These are phyloP conservation scores for Calonectria pseudoreteaudii DNA, from an alignment of 2,329 filamentous ascomycete species.

Conservation along the genomic window DNA sequence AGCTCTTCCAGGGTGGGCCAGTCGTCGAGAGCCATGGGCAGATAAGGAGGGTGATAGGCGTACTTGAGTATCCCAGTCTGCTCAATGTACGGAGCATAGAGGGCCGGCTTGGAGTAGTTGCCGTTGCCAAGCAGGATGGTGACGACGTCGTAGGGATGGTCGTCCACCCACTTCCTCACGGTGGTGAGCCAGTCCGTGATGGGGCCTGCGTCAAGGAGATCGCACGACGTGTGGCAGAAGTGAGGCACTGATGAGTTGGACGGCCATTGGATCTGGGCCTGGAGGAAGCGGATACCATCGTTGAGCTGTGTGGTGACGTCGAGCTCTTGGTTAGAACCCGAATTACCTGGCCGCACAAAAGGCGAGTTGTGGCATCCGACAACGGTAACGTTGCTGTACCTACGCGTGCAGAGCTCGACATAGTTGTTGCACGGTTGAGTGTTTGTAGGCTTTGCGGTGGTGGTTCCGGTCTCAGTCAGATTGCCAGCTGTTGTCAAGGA, in stretches of 20 bases:
- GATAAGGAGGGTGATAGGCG: slow-evolving; percentile 77
- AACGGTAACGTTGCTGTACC: slow-evolving; percentile 85
- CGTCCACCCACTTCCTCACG: slow-evolving; percentile 78
- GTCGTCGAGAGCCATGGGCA: slow-evolving; percentile 77
- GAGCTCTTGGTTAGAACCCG: slow-evolving; percentile 80
- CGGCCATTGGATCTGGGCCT: slow-evolving; percentile 73
- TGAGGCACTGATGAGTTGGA: slow-evolving; percentile 65
- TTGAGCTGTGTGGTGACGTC: slow-evolving; percentile 78
- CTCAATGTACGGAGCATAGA: slow-evolving; percentile 78
- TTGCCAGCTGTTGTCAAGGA: slow-evolving; percentile 50
- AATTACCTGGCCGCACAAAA: slow-evolving; percentile 77
- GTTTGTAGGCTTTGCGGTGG: slow-evolving; percentile 66
- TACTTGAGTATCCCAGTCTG: slow-evolving; percentile 78
- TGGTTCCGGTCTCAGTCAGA: slow-evolving; percentile 56
- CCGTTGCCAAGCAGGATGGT: slow-evolving; percentile 89
- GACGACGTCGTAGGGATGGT: slow-evolving; percentile 87
- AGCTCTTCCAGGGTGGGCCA: slow-evolving; percentile 88
- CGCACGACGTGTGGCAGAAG: slow-evolving; percentile 88
- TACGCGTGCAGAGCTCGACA: slow-evolving; percentile 79
- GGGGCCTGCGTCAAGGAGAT: slow-evolving; percentile 83
- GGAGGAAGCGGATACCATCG: slow-evolving; percentile 77
- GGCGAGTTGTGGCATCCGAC: slow-evolving; percentile 86
- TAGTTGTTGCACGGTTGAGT: slow-evolving; percentile 85
- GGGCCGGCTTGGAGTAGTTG: slow-evolving; percentile 73
- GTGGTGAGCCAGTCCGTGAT: slow-evolving; percentile 78